These are phyloP conservation scores for Geotrichum fermentans DNA, from an alignment of 1,139 yeast genomes.

Conservation along the genomic window DNA sequence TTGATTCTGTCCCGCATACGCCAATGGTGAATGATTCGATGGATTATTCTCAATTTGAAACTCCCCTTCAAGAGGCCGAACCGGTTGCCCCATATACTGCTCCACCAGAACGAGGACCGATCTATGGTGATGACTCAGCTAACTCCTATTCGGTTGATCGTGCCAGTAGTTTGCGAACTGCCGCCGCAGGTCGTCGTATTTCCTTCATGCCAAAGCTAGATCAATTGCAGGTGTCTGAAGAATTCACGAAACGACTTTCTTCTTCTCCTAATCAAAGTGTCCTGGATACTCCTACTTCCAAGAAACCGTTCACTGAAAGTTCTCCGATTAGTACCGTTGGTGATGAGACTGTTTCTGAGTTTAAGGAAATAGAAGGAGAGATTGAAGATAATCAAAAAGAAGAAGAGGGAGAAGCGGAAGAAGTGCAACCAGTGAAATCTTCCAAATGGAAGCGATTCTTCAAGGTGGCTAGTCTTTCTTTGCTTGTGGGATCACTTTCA, in stretches of 20 bases:
- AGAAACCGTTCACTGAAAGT: not conserved
- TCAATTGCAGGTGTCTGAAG: slow-evolving; percentile 27
- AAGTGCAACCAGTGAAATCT: slow-evolving; percentile 18
- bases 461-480: slow-evolving; percentile 14
- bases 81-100: slow-evolving; percentile 1
- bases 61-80: slow-evolving; percentile 3
- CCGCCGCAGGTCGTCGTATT: slow-evolving; percentile 23
- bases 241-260: slow-evolving; percentile 23
- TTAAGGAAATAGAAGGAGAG: slow-evolving; percentile 14
- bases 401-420: slow-evolving; percentile 6
- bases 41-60: slow-evolving; percentile 1
- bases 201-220: slow-evolving; percentile 31
- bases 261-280: not conserved
- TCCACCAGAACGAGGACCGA: not conserved
- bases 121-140: not conserved
- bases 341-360: slow-evolving; percentile 1
- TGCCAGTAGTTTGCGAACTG: not conserved
- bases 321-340: not conserved
- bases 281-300: not conserved
- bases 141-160: not conserved
- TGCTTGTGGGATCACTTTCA: slow-evolving; percentile 21
- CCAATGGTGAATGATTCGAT: slow-evolving; percentile 5
- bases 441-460: not conserved
- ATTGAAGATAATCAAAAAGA: slow-evolving; percentile 8
- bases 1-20: not conserved